Evolutionary conservation across 1,284 basidiomycete species (phyloP), one percentile per base, ranked within the genome.

Genomic region (Boletus holoroseus): DNA sequence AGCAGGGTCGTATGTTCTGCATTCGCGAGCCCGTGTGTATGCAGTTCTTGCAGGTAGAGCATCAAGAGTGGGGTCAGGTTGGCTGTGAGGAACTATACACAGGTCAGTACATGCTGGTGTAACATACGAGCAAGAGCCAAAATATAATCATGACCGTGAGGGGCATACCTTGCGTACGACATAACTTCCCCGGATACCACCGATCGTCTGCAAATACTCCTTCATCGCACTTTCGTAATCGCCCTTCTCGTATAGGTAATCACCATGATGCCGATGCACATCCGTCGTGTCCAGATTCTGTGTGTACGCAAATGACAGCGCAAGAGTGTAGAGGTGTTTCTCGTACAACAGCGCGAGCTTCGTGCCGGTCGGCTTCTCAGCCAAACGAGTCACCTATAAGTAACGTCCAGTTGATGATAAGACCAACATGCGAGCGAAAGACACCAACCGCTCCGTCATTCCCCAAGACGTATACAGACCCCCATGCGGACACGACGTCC

Each of bases 1-100:
- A 96, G 77, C 2, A 99, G 82, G 0, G 96, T 99, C 0, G 94
- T 99, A 66, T 98, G 95, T 60, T 99, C 95, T 0, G 94, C 85
- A 62, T 96, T 98, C 9, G 95, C 95, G 4, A 95, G 81, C 0
- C 89, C 88, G 0, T 85, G 76, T 2, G 89, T 77, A 62, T 99
- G 95, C 0, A 99, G 76, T 66, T 96, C 94, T 77, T 99, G 94
- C 1, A 99, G 78, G 67, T 98, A 99, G 1, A 88, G 91, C 13
- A 92, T 94, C 45, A 99, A 85, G 63, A 94, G 93, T 54, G 92
- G 86, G 49, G 98, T 97, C 4, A 95, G 76, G 67, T 99, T 95
- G 0, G 95, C 93, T 60, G 97, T 95, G 35, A 99, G 81, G 70
- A 95, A 98, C 92, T 96, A 60, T 24, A 11, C 3, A 0, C 11